Evolutionary conservation across 352 stramenopile species (phyloP).

Genomic region (Phytopythium cucurbitacearum): DNA sequence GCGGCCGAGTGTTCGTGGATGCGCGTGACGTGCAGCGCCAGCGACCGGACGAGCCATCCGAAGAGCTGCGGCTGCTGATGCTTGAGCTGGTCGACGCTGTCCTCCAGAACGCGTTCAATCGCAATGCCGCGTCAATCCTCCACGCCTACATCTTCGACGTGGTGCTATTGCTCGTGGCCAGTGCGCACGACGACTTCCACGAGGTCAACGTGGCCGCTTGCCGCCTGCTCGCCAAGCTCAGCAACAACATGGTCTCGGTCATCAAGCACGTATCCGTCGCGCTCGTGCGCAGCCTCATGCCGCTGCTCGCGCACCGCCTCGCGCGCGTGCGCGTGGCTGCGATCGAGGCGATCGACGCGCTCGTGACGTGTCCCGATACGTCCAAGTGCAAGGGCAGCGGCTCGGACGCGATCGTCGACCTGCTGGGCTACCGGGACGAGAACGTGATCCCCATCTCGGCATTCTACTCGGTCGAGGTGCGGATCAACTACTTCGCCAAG

Average conservation of each 20-base stretch:
- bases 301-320: slow-evolving; percentile 88
- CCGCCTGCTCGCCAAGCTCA: slow-evolving; percentile 34
- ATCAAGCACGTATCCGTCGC: slow-evolving; percentile 94
- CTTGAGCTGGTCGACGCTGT: slow-evolving; percentile 46
- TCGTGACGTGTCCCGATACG: slow-evolving; percentile 84
- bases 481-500: slow-evolving; percentile 92
- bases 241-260: slow-evolving; percentile 80
- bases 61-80: slow-evolving; percentile 72
- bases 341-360: slow-evolving; percentile 75
- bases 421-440: slow-evolving; percentile 93
- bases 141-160: slow-evolving; percentile 82
- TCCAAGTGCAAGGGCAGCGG: slow-evolving; percentile 92
- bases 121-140: slow-evolving; percentile 58
- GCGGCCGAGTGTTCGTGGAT: slow-evolving; percentile 56
- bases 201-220: slow-evolving; percentile 81
- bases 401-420: slow-evolving; percentile 91
- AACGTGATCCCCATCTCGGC: slow-evolving; percentile 93
- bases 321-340: slow-evolving; percentile 84
- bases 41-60: slow-evolving; percentile 50
- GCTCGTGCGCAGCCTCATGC: slow-evolving; percentile 69
- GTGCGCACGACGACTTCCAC: slow-evolving; percentile 86
- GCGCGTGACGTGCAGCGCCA: slow-evolving; percentile 25
- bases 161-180: slow-evolving; percentile 54
- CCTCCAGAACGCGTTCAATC: slow-evolving; percentile 45
- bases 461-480: slow-evolving; percentile 91